Evolutionary conservation across 1,139 yeast species (phyloP), one percentile per base, ranked within the genome.

Genomic region (Debaryomyces coudertii): DNA sequence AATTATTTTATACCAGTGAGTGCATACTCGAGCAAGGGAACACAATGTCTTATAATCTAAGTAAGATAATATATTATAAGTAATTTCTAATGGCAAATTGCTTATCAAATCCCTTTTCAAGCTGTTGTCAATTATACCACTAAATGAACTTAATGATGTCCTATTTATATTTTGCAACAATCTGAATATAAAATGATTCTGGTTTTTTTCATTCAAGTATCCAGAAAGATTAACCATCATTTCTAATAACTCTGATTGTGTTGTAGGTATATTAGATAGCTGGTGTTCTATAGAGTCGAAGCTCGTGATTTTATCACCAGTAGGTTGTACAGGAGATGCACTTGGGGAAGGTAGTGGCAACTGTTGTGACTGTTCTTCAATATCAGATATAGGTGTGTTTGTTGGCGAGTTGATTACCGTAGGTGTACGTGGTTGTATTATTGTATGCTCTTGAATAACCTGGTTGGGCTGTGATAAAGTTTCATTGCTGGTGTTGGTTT

Each of bases 61-160:
- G 48, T 80, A 77, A 2, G 79, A 69, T 45, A 95, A 71, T n/a
- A 93, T 82, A 43, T 83, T 78, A 55, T 80, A 71, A 1, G 90
- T 68, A n/a, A 93, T 73, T 61, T 93, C 98, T 2, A 80, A 61
- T 0, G 99, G 99, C 22, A 93, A 67, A 45, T 78, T 71, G 18
- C 83, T 66, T 11, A 93, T 64, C 37, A 93, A 68, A 60, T 93
- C 98, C 54, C 95, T 78, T 54, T 81, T 80, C 58, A 93, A 76
- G 15, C 85, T 79, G 30, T 74, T 72, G 42, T 79, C 77, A 16
- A 93, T 75, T 8, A 81, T 60, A 16, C 81, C 79, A 31, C 82
- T 77, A 45, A 93, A 68, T 29, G 87, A 78, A 44, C 95, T 86
- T 41, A 93, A 72, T 4, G 90, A 79, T 11, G 81, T 68, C 47